Evolutionary conservation across 2,329 filamentous ascomycete genomes (phyloP).

Genomic region (Aspergillus hortae): DNA sequence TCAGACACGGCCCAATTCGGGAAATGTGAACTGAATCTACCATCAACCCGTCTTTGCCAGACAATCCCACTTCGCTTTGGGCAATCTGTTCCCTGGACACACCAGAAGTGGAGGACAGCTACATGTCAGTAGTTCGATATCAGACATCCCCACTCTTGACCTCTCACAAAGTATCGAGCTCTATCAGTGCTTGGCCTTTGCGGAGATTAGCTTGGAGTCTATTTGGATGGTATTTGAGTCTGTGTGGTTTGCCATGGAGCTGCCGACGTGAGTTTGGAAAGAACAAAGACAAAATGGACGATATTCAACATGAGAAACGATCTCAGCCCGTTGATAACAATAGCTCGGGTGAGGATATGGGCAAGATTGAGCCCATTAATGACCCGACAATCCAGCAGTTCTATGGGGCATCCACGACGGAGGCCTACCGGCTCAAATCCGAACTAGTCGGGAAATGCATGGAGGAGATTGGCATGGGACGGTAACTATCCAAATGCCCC

Average conservation of each 20-base stretch:
- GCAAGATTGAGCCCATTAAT: conserved; percentile 20
- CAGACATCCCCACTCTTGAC: not conserved
- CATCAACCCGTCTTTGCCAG: not conserved
- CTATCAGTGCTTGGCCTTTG: not conserved
- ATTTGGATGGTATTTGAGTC: not conserved
- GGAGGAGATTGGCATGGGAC: conserved; percentile 28
- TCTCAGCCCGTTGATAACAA: not conserved
- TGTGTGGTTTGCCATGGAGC: not conserved
- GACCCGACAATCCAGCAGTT: conserved; percentile 33
- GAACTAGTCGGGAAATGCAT: conserved; percentile 25
- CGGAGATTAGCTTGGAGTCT: not conserved
- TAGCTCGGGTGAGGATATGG: conserved; percentile 6
- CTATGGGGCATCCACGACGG: conserved; percentile 34
- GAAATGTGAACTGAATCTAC: not conserved
- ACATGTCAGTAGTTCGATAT: not conserved
- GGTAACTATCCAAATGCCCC: conserved; percentile 17
- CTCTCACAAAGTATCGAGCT: not conserved
- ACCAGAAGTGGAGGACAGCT: not conserved
- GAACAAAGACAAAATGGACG: conserved; percentile 11
- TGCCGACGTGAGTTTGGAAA: too few relatives aligned
- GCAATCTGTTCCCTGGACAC: not conserved
- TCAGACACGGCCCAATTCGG: too few relatives aligned
- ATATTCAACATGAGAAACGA: conserved; percentile 12
- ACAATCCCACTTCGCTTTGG: not conserved
- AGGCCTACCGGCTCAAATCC: conserved; percentile 30